phyloP scores from a whole-genome alignment of 768 basidiomycete genomes.

The Suillus placidus region DNA sequence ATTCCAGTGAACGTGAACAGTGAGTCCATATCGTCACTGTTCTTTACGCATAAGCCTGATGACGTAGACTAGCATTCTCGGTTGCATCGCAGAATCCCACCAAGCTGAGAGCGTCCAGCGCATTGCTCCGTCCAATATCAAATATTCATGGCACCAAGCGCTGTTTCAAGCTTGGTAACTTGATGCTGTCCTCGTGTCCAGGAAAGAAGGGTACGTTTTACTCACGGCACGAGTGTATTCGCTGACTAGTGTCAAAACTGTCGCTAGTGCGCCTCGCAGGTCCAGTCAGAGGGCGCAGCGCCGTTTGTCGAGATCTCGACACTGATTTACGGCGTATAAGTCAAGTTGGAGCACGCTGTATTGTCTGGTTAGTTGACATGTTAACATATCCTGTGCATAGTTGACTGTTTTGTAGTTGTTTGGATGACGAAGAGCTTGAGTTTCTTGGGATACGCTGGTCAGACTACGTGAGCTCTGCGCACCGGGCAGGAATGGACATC shows the following conservation, averaged over 20 bases:
- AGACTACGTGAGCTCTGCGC: slow-evolving; percentile 68
- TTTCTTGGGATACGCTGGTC: slow-evolving; percentile 87
- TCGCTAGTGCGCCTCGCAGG: slow-evolving; percentile 67
- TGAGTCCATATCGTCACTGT: background rate
- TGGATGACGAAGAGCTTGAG: slow-evolving; percentile 82
- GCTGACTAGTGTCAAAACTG: slow-evolving; percentile 5
- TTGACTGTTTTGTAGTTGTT: slow-evolving; percentile 52
- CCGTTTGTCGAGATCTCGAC: slow-evolving; percentile 82
- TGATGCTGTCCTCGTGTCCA: slow-evolving; percentile 88
- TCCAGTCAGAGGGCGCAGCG: slow-evolving; percentile 75
- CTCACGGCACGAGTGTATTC: background rate
- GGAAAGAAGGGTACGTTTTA: slow-evolving; percentile 79
- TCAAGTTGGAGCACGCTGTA: slow-evolving; percentile 71
- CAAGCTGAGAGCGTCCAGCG: slow-evolving; percentile 17
- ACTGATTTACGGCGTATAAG: slow-evolving; percentile 77
- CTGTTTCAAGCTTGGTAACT: slow-evolving; percentile 67
- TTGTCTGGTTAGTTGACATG: slow-evolving; percentile 67
- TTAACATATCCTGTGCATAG: background rate
- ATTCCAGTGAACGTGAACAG: slow-evolving; percentile 6
- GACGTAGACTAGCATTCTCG: background rate
- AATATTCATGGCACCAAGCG: slow-evolving; percentile 17
- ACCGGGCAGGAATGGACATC: slow-evolving; percentile 46
- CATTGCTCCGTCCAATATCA: slow-evolving; percentile 12
- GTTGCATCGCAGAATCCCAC: background rate
- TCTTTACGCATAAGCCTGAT: background rate